Conservation (phyloP, 176 grass and related monocot genomes). For the Puccinellia tenuiflora region DNA sequence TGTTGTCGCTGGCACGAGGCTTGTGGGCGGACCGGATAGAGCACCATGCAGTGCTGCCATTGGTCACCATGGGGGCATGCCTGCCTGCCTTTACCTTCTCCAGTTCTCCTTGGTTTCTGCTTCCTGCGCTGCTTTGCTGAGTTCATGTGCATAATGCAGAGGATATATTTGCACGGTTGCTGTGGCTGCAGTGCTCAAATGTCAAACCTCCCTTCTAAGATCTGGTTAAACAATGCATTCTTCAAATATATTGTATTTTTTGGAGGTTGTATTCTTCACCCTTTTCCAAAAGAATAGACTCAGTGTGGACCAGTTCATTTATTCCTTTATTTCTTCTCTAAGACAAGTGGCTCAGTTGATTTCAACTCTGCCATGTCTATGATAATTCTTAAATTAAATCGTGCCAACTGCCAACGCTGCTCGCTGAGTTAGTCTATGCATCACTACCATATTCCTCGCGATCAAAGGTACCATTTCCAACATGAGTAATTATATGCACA, state of each 20-base stretch:
- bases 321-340: not conserved
- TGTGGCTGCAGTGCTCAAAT: not conserved
- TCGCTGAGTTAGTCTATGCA: constrained; percentile 1
- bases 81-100: constrained; percentile 19
- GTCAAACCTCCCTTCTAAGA: constrained; percentile 17
- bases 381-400: constrained; percentile 1
- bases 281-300: constrained; percentile 11
- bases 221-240: not conserved
- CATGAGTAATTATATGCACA: not conserved
- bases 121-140: constrained; percentile 24
- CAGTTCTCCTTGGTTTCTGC: constrained; percentile 17
- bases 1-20: constrained; percentile 36
- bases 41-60: constrained; percentile 33
- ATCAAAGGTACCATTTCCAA: not conserved
- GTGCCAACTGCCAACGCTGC: not conserved
- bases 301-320: constrained; percentile 11
- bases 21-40: constrained; percentile 45
- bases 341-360: constrained; percentile 17
- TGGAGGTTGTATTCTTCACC: not conserved
- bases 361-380: not conserved
- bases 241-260: constrained; percentile 14
- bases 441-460: not conserved
- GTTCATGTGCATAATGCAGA: constrained; percentile 26
- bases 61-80: constrained; percentile 18
- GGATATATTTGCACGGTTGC: not conserved